Conservation (phyloP, 176 grass and related monocot genomes). For the Aechmea fasciata region DNA sequence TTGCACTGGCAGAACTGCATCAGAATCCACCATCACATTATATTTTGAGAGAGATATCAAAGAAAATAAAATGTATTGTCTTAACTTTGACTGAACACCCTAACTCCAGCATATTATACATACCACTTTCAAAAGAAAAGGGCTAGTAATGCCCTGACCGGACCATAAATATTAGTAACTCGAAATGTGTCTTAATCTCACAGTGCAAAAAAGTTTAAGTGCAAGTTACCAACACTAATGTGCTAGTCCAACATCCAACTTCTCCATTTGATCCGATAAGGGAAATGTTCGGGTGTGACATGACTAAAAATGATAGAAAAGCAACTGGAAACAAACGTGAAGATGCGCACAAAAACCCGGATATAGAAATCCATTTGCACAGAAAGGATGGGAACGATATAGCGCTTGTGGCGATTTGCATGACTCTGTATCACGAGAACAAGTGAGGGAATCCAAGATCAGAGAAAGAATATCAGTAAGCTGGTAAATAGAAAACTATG, state of each 20-base stretch:
- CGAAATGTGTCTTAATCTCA: no score
- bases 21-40: neutral
- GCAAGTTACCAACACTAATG: no score
- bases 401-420: conserved; percentile 89
- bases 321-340: conserved; percentile 62
- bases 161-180: no score
- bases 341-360: conserved; percentile 97
- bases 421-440: conserved; percentile 58
- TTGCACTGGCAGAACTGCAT: conserved; percentile 78
- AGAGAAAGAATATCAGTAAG: neutral
- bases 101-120: neutral
- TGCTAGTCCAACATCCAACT: no score
- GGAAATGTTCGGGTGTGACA: no score
- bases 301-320: neutral
- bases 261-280: no score
- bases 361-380: conserved; percentile 96
- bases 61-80: neutral
- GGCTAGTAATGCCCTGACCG: neutral
- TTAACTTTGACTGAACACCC: neutral
- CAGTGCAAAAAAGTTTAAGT: no score
- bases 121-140: neutral
- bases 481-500: neutral
- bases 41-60: neutral
- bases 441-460: neutral
- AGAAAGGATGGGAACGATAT: conserved; percentile 91